These are phyloP conservation scores for Crataegus laevigata DNA, from an alignment of 306 rosid genomes.

Conservation along the genomic window DNA sequence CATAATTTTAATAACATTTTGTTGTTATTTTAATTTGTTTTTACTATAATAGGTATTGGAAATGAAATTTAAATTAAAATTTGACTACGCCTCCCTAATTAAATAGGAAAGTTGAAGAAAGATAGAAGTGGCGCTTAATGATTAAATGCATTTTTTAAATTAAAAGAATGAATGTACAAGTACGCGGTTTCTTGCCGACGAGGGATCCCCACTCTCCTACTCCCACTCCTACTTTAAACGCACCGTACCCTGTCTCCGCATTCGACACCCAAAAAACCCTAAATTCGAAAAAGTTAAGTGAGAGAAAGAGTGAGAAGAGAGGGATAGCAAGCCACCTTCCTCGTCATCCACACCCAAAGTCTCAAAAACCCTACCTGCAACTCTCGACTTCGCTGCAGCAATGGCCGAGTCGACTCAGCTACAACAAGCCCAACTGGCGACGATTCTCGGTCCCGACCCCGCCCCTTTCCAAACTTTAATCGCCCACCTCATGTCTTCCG, in stretches of 20 bases:
- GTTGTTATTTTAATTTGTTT: too few relatives aligned
- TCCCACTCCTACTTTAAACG: conserved; percentile 2
- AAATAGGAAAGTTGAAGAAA: too few relatives aligned
- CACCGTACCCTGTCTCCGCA: background rate
- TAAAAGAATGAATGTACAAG: too few relatives aligned
- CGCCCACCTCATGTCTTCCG: conserved; percentile 83
- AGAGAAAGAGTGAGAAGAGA: background rate
- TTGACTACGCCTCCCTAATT: too few relatives aligned
- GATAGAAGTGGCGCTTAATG: too few relatives aligned
- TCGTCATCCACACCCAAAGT: background rate
- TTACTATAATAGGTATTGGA: too few relatives aligned
- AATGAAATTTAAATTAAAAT: too few relatives aligned
- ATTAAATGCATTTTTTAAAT: too few relatives aligned
- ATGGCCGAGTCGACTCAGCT: conserved; percentile 63
- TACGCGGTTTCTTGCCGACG: background rate
- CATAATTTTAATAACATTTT: too few relatives aligned
- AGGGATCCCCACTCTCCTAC: background rate
- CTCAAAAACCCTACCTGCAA: conserved; percentile 22
- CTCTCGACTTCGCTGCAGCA: background rate
- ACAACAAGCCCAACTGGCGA: conserved; percentile 79
- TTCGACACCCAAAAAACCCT: background rate
- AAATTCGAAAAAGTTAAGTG: background rate
- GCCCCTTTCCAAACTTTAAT: conserved; percentile 69
- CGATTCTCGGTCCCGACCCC: conserved; percentile 82
- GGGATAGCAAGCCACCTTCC: background rate